A percentile compares a stretch with the other conserved stretches of the same genome.
These are phyloP conservation scores for Sicyos edulis DNA, from an alignment of 306 rosid species.

Conservation along the genomic window DNA sequence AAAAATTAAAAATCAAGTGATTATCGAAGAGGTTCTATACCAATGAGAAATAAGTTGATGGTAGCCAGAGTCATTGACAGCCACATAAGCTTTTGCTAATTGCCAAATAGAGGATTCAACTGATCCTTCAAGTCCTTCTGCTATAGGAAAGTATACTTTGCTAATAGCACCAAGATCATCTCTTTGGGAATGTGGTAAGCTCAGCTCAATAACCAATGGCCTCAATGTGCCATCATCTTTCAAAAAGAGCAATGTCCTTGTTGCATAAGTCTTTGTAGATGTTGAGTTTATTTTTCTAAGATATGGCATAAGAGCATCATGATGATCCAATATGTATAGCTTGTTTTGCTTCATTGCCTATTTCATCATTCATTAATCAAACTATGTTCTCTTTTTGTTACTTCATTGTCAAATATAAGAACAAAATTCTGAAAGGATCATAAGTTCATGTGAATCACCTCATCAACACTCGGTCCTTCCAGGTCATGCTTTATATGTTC, in stretches of 20 bases:
- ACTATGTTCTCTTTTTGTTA: no score
- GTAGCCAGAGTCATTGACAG: constrained; percentile 55
- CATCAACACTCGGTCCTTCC: constrained; percentile 47
- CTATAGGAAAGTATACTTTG: constrained; percentile 46
- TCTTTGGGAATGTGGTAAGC: constrained; percentile 55
- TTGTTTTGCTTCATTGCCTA: constrained; percentile 47
- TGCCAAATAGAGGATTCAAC: constrained; percentile 40
- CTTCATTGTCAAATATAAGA: no score
- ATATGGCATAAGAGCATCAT: constrained; percentile 63
- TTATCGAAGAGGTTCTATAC: no score
- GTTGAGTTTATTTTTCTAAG: constrained; percentile 56
- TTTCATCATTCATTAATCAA: no score
- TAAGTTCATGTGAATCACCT: constrained; percentile 30
- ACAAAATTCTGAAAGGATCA: no score
- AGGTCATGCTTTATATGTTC: constrained; percentile 41
- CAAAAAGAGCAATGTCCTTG: constrained; percentile 62
- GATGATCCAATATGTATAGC: constrained; percentile 66
- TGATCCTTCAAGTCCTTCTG: constrained; percentile 45
- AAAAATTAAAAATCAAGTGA: no score
- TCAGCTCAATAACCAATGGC: constrained; percentile 72
- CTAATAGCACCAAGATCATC: constrained; percentile 53
- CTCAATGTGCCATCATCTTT: constrained; percentile 59
- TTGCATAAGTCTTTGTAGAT: constrained; percentile 53
- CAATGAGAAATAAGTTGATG: constrained; percentile 79
- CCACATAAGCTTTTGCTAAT: constrained; percentile 74